Conservation (phyloP, 176 grass and related monocot species). For the Neostapfia colusana region DNA sequence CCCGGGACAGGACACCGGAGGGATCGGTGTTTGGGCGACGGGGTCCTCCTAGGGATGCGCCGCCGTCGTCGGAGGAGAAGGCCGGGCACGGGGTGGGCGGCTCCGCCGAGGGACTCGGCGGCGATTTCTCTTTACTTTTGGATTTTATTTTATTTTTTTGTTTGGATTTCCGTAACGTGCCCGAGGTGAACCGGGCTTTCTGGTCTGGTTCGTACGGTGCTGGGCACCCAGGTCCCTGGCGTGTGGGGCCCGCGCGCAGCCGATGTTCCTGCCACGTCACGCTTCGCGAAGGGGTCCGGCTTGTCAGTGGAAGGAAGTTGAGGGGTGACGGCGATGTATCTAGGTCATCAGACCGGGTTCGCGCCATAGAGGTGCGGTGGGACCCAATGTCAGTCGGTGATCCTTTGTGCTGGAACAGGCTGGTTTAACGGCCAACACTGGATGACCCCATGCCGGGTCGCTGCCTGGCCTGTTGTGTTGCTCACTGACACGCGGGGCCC, state of each 20-base stretch:
- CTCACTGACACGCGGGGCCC: conserved; percentile 16
- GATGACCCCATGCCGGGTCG: background rate
- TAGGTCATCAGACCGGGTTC: too few relatives aligned
- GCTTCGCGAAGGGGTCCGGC: background rate
- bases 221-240: background rate
- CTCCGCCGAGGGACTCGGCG: conserved; percentile 14
- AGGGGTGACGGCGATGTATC: too few relatives aligned
- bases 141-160: too few relatives aligned
- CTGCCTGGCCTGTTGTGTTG: background rate
- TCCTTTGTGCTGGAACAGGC: background rate
- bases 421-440: conserved; percentile 33
- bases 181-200: too few relatives aligned
- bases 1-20: background rate
- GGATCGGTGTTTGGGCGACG: background rate
- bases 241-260: background rate
- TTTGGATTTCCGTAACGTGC: too few relatives aligned
- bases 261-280: background rate
- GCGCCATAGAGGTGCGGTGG: too few relatives aligned
- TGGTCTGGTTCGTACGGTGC: background rate
- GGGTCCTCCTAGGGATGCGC: conserved; percentile 2
- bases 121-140: conserved; percentile 24
- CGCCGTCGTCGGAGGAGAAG: conserved; percentile 42
- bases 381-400: background rate
- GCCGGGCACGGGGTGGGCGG: background rate
- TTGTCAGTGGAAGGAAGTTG: background rate